phyloP scores from a whole-genome alignment of 2,329 filamentous ascomycete species.

The Aspergillus amoenus region DNA sequence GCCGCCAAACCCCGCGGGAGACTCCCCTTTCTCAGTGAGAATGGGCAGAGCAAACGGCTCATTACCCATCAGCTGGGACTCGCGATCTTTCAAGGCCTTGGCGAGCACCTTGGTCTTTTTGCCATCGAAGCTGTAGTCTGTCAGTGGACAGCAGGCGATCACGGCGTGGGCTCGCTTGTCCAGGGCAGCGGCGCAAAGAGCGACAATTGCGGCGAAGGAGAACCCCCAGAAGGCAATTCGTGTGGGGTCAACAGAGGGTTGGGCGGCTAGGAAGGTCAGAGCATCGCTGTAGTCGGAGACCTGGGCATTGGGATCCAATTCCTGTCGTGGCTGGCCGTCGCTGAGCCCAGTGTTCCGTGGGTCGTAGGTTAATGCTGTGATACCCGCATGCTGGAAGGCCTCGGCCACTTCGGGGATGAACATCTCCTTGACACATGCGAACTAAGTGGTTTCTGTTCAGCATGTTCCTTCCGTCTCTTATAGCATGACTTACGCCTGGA shows the following conservation, averaged over 20 bases:
- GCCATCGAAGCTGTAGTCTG: constrained; percentile 2
- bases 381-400: constrained; percentile 20
- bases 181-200: constrained; percentile 28
- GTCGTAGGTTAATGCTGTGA: constrained; percentile 35
- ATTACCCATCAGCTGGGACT: constrained; percentile 42
- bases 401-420: constrained; percentile 20
- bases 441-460: constrained; percentile 17
- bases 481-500: constrained; percentile 17
- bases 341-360: constrained; percentile 32
- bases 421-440: constrained; percentile 33
- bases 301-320: constrained; percentile 33
- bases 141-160: constrained; percentile 27
- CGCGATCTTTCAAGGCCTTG: constrained; percentile 38
- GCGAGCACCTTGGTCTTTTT: constrained; percentile 24
- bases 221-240: constrained; percentile 40
- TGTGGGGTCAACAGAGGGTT: constrained; percentile 29
- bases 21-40: constrained; percentile 37
- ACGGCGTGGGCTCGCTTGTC: constrained; percentile 30
- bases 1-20: constrained; percentile 35
- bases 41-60: constrained; percentile 37
- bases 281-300: constrained; percentile 40
- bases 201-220: constrained; percentile 30
- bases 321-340: constrained; percentile 34
- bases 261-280: constrained; percentile 31
- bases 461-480: no score